A percentile compares a stretch with the other conserved stretches of the same genome.
phyloP scores from a whole-genome alignment of 148 eudicot species.

The Amaranthus cruentus region DNA sequence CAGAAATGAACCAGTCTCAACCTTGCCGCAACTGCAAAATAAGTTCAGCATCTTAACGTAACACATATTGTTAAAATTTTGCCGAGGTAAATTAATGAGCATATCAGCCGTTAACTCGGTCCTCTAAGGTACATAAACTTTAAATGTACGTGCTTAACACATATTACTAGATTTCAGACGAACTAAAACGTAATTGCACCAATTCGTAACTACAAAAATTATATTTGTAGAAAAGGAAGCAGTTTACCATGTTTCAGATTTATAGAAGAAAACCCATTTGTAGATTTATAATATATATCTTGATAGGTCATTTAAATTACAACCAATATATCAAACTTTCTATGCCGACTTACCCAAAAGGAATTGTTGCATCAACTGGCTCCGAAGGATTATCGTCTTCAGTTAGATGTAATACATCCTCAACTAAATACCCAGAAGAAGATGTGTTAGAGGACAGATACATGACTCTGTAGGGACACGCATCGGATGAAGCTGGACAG shows the following conservation, averaged over 20 bases:
- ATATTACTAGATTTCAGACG: background rate
- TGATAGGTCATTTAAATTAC: background rate
- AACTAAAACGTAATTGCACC: background rate
- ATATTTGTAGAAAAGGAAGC: background rate
- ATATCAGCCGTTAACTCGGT: conserved; percentile 6
- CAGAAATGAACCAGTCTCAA: conserved; percentile 78
- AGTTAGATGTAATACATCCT: conserved; percentile 71
- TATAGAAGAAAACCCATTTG: background rate
- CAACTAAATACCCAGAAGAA: conserved; percentile 69
- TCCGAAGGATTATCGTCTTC: conserved; percentile 53
- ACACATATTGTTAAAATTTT: background rate
- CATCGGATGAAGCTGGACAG: conserved; percentile 37
- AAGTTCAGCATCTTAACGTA: conserved; percentile 2
- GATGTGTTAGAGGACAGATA: conserved; percentile 83
- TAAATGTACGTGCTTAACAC: background rate
- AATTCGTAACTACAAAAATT: background rate
- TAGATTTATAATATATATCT: background rate
- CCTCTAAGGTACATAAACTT: background rate
- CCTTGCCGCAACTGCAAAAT: conserved; percentile 67
- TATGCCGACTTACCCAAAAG: conserved; percentile 69
- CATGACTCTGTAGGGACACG: conserved; percentile 60
- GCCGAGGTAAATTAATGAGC: background rate
- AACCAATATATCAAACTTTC: background rate
- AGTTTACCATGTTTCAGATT: background rate
- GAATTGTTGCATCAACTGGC: conserved; percentile 49